Evolutionary conservation across 306 rosid genomes (phyloP), one percentile per base, ranked within the genome.

Genomic region (Canavalia ensiformis): DNA sequence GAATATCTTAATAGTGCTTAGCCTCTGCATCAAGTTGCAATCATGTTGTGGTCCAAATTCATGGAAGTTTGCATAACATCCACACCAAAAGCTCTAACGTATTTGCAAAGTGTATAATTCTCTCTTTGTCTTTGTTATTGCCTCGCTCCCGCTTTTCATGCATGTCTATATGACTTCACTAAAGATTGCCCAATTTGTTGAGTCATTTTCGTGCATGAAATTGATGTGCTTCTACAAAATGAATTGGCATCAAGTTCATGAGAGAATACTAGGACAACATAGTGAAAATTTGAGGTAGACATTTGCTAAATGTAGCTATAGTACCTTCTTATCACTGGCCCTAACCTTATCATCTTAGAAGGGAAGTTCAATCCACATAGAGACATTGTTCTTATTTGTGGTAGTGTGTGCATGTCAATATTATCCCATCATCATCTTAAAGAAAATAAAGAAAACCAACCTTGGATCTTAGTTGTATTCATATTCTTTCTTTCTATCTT

Each of bases 11-110:
- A 0, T 12, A 13, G 7, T 2, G 12, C 5, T 60, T 73, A 54
- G 28, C 3, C 4, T 69, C 68, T 46, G 30, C 11, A 18, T 49
- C 76, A 77, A 77, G 83, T 73, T 66, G 81, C 52, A 46, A 66
- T 66, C 76, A 49, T 45, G 25, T 13, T 67, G 87, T 58, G 88
- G 86, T 68, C 77, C 86, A 79, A 82, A 85, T 29, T 2, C 60
- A 42, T 66, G 45, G 81, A 84, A 73, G 62, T 33, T 75, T 50
- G 83, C 78, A 82, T 41, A 68, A 58, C 54, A 68, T 66, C 29
- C 30, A 37, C 50, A 6, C 68, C 44, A 4, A 1, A 75, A 82
- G 13, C 47, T 4, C 9, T 3, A 18, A 55, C 59, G 68, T 72
- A 56, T 68, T 45, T 31, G 35, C 35, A 37, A 55, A 5, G 55